Conservation (phyloP, 2,329 filamentous ascomycete genomes). For the Xylaria sp. region DNA sequence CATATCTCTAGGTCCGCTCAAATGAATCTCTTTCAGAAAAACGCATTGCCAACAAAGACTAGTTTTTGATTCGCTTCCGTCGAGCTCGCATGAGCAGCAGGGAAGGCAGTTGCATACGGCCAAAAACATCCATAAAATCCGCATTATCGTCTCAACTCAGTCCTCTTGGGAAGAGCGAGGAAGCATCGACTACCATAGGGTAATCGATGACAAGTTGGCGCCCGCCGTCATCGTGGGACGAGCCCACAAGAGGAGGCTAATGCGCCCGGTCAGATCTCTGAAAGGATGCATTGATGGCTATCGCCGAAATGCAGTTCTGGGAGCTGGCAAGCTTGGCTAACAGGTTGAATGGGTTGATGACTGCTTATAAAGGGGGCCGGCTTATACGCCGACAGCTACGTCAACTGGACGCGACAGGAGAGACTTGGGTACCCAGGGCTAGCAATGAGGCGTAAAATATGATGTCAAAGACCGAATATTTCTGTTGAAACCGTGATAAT, state of each 20-base stretch:
- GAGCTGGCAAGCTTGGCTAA: conserved; percentile 48
- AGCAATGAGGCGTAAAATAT: conserved; percentile 49
- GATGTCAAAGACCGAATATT: conserved; percentile 52
- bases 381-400: conserved; percentile 41
- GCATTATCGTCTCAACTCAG: conserved; percentile 67
- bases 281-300: conserved; percentile 57
- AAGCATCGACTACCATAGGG: conserved; percentile 47
- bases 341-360: conserved; percentile 44
- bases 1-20: conserved; percentile 39
- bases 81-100: conserved; percentile 50
- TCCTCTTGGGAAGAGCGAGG: conserved; percentile 58
- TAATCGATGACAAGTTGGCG: conserved; percentile 57
- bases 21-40: conserved; percentile 75
- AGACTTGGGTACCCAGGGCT: conserved; percentile 56
- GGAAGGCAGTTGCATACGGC: conserved; percentile 78
- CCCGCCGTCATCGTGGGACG: conserved; percentile 55
- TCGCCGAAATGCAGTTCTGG: conserved; percentile 55
- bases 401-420: conserved; percentile 41
- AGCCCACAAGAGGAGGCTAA: conserved; percentile 61
- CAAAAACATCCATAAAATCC: conserved; percentile 99
- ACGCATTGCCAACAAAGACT: conserved; percentile 88
- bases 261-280: conserved; percentile 67
- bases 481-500: conserved; percentile 58
- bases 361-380: conserved; percentile 34
- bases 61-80: conserved; percentile 91